phyloP scores from a whole-genome alignment of 257 asterid species.

The Solanum tacnaense region DNA sequence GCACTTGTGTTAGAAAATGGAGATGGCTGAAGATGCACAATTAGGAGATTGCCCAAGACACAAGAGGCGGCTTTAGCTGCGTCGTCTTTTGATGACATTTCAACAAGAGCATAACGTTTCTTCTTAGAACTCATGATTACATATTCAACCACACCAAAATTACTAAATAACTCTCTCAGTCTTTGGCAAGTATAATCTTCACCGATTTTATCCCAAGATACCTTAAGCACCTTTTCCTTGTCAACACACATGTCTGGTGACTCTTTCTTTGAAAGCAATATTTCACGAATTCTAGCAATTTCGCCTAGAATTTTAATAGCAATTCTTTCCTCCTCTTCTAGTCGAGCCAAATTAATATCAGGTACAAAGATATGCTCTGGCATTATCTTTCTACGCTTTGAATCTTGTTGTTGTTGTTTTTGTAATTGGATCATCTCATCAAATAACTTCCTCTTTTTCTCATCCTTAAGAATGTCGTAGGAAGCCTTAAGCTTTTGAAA shows the following conservation, averaged over 20 bases:
- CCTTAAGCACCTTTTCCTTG: not conserved
- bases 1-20: not conserved
- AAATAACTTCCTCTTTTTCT: slow-evolving; percentile 46
- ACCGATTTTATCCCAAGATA: not conserved
- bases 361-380: not conserved
- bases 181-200: not conserved
- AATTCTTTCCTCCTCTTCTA: not conserved
- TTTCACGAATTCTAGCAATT: not conserved
- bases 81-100: not conserved
- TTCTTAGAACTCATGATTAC: not conserved
- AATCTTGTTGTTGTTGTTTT: too few species aligned
- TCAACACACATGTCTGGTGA: not conserved
- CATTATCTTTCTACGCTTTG: not conserved
- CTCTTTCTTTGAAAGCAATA: not conserved
- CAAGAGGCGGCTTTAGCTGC: not conserved
- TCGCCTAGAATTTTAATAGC: not conserved
- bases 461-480: slow-evolving; percentile 40
- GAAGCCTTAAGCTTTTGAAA: slow-evolving; percentile 46
- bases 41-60: not conserved
- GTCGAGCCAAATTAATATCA: not conserved
- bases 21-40: not conserved
- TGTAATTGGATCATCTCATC: slow-evolving; percentile 31
- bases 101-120: not conserved
- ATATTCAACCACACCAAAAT: not conserved
- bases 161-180: not conserved